phyloP scores from a whole-genome alignment of 805 yeast species.

The Komagataella pastoris region DNA sequence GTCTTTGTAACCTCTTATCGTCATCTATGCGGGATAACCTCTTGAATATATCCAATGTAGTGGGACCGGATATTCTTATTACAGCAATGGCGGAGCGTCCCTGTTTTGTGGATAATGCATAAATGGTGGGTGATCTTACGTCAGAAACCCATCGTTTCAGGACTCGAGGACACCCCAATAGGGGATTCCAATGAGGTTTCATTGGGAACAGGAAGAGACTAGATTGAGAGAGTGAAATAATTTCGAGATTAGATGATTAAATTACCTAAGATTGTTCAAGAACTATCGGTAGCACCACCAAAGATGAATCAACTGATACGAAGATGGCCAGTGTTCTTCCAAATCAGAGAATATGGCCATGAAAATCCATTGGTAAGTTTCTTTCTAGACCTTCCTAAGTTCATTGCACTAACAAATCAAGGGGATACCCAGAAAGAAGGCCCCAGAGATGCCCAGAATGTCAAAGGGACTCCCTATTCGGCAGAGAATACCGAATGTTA shows the following conservation, averaged over 20 bases:
- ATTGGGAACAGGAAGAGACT: neutral
- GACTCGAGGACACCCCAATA: neutral
- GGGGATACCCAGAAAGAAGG: constrained; percentile 23
- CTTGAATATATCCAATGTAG: constrained; percentile 29
- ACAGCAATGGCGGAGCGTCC: constrained; percentile 82
- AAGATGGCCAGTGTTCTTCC: neutral
- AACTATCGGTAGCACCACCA: neutral
- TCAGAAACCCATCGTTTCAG: neutral
- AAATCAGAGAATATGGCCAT: constrained; percentile 13
- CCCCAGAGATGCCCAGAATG: constrained; percentile 22
- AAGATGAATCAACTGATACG: neutral
- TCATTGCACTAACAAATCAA: constrained; percentile 9
- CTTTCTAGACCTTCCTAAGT: constrained; percentile 5
- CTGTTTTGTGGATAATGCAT: constrained; percentile 79
- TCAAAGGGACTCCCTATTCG: constrained; percentile 43
- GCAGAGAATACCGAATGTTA: constrained; percentile 45
- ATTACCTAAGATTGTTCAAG: neutral
- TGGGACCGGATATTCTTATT: constrained; percentile 69
- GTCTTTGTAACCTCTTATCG: constrained; percentile 21
- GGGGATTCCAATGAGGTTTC: neutral
- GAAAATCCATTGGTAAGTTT: constrained; percentile 41
- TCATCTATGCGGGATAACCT: constrained; percentile 17
- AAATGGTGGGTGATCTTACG: constrained; percentile 50
- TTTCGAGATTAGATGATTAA: neutral
- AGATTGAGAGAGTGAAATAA: neutral